Base-by-base conservation (phyloP, 495 filamentous ascomycete genomes). In the Aspergillus sclerotioniger region DNA sequence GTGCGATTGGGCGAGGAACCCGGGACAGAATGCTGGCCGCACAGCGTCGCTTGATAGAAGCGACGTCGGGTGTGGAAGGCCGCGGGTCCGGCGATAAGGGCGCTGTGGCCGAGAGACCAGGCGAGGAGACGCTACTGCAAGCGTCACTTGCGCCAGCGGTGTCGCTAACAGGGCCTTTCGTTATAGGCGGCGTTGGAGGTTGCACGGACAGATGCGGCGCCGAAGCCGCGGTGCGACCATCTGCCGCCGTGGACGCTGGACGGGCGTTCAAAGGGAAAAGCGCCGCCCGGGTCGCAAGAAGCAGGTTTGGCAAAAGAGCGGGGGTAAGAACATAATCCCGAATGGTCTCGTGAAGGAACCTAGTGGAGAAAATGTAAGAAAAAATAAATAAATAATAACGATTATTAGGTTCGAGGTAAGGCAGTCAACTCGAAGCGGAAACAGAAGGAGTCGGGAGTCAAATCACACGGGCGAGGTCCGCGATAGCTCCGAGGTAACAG, bases 201-300 rank as follows among this genome's bases (percentile, higher is more conserved):
- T 66, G 69, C 62, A 66, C 71, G 46, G 62, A 70, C 53, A 59
- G 47, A 47, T 67, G 71, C 62, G 67, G 65, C 65, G 66, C 55
- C 56, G 67, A 60, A 54, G 56, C 56, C 56, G 59, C 52, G 60
- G 44, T 60, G 61, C 49, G 58, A 65, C 57, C 63, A n/a, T 61
- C 62, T 48, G 54, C 48, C 62, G 58, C 54, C 58, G 57, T 60
- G 58, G 62, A 52, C 35, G 68, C 51, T 19, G 77, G 75, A 53
- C 82, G 75, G 17, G 82, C 72, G 73, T 94, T 92, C 74, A 87
- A 83, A 28, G 92, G 91, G 69, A 96, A 96, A 44, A 96, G 73
- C 53, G 87, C 80, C 50, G 80, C 82, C 69, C 93, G 86, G 63
- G 85, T 78, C 55, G 80, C 81, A 66, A 85, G 83, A 59, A 98